Evolutionary conservation across 495 filamentous ascomycete species (phyloP).

Genomic region (Penicillium desertorum): DNA sequence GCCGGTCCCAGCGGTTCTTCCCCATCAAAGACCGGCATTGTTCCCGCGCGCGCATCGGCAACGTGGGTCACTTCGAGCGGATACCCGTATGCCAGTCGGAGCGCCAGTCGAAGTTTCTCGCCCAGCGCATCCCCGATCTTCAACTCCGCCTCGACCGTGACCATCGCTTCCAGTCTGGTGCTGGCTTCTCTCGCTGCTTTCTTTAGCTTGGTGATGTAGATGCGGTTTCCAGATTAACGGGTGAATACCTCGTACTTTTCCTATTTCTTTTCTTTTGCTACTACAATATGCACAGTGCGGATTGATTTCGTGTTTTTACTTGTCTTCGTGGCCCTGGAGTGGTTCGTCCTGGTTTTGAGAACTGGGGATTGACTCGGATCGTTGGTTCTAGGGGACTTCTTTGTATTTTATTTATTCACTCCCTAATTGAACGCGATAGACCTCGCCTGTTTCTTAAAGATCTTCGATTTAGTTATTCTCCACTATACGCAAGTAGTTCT

Average conservation of each 20-base stretch:
- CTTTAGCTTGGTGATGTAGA: constrained; percentile 24
- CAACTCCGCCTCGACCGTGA: constrained; percentile 22
- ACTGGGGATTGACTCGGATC: constrained; percentile 9
- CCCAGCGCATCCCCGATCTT: constrained; percentile 20
- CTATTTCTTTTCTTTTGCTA: not conserved
- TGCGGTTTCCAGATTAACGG: not conserved
- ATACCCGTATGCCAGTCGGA: constrained; percentile 16
- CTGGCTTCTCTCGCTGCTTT: constrained; percentile 22
- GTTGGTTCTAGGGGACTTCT: not conserved
- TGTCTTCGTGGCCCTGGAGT: not conserved
- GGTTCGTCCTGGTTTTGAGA: not conserved
- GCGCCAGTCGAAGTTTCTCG: not conserved
- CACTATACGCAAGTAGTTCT: too few relatives aligned
- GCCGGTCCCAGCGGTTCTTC: constrained; percentile 21
- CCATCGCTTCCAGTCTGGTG: constrained; percentile 21
- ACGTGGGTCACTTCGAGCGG: constrained; percentile 13
- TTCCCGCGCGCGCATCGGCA: constrained; percentile 23
- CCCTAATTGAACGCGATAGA: constrained; percentile 13
- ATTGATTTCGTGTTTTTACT: not conserved
- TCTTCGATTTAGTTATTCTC: too few relatives aligned
- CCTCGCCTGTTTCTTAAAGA: not conserved
- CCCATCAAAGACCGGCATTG: constrained; percentile 25
- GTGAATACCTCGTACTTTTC: not conserved
- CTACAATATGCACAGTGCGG: constrained; percentile 4
- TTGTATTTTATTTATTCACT: constrained; percentile 13